Evolutionary conservation across 495 filamentous ascomycete genomes (phyloP).

Genomic region (Wilcoxina mikolae): DNA sequence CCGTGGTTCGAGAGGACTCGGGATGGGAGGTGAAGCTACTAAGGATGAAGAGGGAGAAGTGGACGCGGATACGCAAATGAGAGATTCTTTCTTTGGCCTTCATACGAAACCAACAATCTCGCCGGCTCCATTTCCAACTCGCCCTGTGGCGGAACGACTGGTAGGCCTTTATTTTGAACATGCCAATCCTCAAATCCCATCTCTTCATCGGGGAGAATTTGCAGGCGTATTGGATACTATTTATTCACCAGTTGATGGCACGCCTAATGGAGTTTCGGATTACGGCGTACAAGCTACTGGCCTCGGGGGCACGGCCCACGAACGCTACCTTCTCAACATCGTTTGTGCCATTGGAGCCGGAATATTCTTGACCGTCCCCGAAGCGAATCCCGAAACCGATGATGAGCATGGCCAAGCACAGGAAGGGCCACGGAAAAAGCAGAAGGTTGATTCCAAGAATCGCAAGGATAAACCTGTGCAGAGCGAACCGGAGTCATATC

Average conservation of each 20-base stretch:
- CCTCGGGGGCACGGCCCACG: constrained; percentile 57
- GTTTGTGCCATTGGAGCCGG: constrained; percentile 95
- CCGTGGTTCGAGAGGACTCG: constrained; percentile 20
- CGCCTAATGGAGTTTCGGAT: constrained; percentile 2
- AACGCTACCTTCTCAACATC: constrained; percentile 87
- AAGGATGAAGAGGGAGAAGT: constrained; percentile 17
- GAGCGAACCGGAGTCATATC: constrained; percentile 85
- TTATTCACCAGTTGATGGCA: constrained; percentile 33
- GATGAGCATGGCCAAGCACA: constrained; percentile 26
- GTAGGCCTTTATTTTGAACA: constrained; percentile 84
- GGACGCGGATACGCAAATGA: constrained; percentile 55
- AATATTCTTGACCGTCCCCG: constrained; percentile 50
- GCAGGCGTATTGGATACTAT: constrained; percentile 67
- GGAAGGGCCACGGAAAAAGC: constrained; percentile 27
- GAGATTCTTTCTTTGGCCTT: constrained; percentile 88
- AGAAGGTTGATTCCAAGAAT: constrained; percentile 27
- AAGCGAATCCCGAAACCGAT: constrained; percentile 30
- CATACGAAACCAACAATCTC: constrained; percentile 79
- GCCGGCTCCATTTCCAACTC: constrained; percentile 70
- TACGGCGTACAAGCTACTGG: constrained; percentile 32
- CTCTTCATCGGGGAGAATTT: constrained; percentile 77
- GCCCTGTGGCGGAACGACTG: constrained; percentile 52
- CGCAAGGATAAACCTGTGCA: constrained; percentile 37
- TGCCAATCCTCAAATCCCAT: constrained; percentile 88
- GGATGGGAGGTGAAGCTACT: constrained; percentile 31